A percentile compares a stretch with the other conserved stretches of the same genome.
Conservation (phyloP, 2,329 filamentous ascomycete species). For the Diaporthe caulivora region DNA sequence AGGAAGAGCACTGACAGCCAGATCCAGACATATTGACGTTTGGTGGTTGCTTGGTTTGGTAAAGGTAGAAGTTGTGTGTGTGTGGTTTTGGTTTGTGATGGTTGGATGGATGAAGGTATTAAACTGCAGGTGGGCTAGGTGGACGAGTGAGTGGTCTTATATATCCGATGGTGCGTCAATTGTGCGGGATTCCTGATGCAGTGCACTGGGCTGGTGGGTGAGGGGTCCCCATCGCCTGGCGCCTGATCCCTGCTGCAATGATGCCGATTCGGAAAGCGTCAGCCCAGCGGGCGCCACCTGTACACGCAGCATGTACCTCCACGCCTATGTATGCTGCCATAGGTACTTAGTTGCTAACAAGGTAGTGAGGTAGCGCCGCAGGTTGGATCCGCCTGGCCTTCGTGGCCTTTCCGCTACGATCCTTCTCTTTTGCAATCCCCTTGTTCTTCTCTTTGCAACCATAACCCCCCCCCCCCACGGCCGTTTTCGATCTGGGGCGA, state of each 20-base stretch:
- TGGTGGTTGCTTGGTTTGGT: background rate
- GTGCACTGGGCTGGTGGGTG: background rate
- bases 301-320: background rate
- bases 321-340: too few species aligned
- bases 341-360: too few species aligned
- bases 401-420: background rate
- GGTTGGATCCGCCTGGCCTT: background rate
- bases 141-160: slow-evolving; percentile 21
- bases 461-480: too few species aligned
- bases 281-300: slow-evolving; percentile 17
- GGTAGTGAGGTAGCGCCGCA: background rate
- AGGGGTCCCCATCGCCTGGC: slow-evolving; percentile 4
- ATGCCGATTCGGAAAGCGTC: slow-evolving; percentile 23
- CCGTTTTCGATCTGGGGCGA: background rate
- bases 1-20: slow-evolving; percentile 35
- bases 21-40: slow-evolving; percentile 38
- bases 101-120: background rate
- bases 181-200: slow-evolving; percentile 20
- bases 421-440: background rate
- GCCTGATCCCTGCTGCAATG: slow-evolving; percentile 7
- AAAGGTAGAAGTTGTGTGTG: background rate
- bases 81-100: background rate
- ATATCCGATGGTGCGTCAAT: slow-evolving; percentile 25
- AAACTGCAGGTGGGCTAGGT: too few species aligned
- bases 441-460: too few species aligned